Conservation (phyloP, 768 basidiomycete species). For the Sporobolomyces phaffii region DNA sequence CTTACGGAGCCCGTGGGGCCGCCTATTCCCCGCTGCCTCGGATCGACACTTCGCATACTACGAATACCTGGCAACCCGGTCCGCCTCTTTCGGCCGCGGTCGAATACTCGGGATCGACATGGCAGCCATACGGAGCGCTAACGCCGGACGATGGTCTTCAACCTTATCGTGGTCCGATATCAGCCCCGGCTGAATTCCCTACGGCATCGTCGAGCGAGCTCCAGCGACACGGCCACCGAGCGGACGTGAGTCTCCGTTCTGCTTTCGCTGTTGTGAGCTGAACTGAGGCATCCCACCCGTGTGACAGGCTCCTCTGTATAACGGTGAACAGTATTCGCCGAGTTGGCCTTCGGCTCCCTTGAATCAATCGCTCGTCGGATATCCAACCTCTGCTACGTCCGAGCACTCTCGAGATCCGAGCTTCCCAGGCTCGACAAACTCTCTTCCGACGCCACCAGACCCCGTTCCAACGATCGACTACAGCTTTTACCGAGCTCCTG, state of each 20-base stretch:
- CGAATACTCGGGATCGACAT: background rate
- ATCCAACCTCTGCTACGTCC: background rate
- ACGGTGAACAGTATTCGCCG: background rate
- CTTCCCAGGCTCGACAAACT: background rate
- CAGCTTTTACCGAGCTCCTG: background rate
- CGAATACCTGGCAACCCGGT: background rate
- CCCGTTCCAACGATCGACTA: background rate
- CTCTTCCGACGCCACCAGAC: background rate
- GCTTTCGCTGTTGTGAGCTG: background rate
- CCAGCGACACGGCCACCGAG: background rate
- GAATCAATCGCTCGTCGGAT: too few species aligned
- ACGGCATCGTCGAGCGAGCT: background rate
- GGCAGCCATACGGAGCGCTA: background rate
- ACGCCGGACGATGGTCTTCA: background rate
- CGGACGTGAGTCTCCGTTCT: background rate
- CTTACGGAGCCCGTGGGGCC: background rate
- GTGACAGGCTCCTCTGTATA: background rate
- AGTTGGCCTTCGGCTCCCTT: conserved; percentile 1
- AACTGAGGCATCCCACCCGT: background rate
- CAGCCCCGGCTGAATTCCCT: background rate
- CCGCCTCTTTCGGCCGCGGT: background rate
- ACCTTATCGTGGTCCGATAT: background rate
- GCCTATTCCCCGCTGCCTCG: background rate
- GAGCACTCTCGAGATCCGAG: background rate
- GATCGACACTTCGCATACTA: background rate